A percentile compares a stretch with the other conserved stretches of the same genome.
Conservation (phyloP, 805 yeast genomes). For the Citeromyces matritensis region DNA sequence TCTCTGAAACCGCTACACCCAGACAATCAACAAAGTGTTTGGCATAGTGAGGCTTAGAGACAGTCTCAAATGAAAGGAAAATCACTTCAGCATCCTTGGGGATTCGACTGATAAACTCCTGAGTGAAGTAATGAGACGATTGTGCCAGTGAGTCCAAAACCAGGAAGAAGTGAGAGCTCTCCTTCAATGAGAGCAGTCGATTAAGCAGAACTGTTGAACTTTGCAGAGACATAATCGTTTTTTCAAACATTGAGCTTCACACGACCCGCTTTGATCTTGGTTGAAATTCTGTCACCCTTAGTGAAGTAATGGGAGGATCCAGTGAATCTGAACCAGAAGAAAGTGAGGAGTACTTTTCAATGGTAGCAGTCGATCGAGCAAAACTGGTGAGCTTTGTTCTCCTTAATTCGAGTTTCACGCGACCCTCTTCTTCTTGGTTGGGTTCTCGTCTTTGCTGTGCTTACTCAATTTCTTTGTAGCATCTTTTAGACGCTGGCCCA, state of each 20-base stretch:
- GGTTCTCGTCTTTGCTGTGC: constrained; percentile 3
- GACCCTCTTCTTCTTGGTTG: background rate
- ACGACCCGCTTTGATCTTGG: no score
- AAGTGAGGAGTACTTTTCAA: no score
- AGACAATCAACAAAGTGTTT: constrained; percentile 31
- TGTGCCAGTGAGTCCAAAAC: constrained; percentile 60
- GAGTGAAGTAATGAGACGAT: constrained; percentile 38
- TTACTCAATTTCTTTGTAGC: constrained; percentile 36
- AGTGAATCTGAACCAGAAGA: background rate
- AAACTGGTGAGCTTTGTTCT: no score
- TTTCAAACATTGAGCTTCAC: background rate
- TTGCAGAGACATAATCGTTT: background rate
- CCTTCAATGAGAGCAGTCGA: constrained; percentile 56
- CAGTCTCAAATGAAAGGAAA: constrained; percentile 58
- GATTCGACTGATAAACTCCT: constrained; percentile 37
- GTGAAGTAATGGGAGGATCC: background rate
- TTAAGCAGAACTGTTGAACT: constrained; percentile 42
- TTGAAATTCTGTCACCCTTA: background rate
- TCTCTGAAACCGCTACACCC: constrained; percentile 5
- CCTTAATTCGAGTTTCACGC: background rate
- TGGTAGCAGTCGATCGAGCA: no score
- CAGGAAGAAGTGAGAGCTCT: constrained; percentile 58
- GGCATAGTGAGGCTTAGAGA: constrained; percentile 32
- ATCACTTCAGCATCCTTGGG: constrained; percentile 20
- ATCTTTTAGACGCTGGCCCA: constrained; percentile 46